A percentile compares a stretch with the other conserved stretches of the same genome.
These are phyloP conservation scores for Diplodia intermedia DNA, from an alignment of 2,329 filamentous ascomycete genomes.

Conservation along the genomic window DNA sequence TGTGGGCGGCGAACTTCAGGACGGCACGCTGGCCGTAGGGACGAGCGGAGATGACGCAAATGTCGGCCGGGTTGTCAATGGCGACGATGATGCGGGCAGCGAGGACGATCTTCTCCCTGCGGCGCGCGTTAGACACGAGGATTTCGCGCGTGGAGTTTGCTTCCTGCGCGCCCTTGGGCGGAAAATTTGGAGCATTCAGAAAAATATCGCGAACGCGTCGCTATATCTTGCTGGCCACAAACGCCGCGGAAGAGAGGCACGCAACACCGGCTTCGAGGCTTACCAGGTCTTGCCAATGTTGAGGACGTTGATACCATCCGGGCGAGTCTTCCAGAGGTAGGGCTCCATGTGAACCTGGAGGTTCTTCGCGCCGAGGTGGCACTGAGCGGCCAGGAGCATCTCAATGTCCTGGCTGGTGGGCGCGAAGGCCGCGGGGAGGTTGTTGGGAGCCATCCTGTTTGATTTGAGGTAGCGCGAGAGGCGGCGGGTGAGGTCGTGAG, in stretches of 20 bases:
- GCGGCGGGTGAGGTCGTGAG: slow-evolving; percentile 34
- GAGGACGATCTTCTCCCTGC: slow-evolving; percentile 99
- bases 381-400: slow-evolving; percentile 97
- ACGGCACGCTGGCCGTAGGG: slow-evolving; percentile 99
- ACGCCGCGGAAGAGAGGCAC: not conserved
- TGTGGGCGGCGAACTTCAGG: slow-evolving; percentile 99
- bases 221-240: slow-evolving; percentile 5
- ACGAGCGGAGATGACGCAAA: slow-evolving; percentile 94
- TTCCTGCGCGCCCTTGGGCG: not conserved
- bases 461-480: slow-evolving; percentile 40
- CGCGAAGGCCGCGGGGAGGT: slow-evolving; percentile 95
- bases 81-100: slow-evolving; percentile 98
- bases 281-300: slow-evolving; percentile 99
- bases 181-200: slow-evolving; percentile 7
- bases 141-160: slow-evolving; percentile 19
- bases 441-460: slow-evolving; percentile 90
- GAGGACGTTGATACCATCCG: slow-evolving; percentile 97
- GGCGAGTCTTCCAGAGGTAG: slow-evolving; percentile 99
- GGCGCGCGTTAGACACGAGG: slow-evolving; percentile 29
- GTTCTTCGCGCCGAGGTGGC: slow-evolving; percentile 98
- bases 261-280: slow-evolving; percentile 45
- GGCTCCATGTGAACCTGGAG: slow-evolving; percentile 99
- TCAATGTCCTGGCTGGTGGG: slow-evolving; percentile 98
- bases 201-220: not conserved
- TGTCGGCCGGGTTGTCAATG: slow-evolving; percentile 99